Evolutionary conservation across 768 basidiomycete genomes (phyloP), one percentile per base, ranked within the genome.

Genomic region (Xerocomellus amylosporus): DNA sequence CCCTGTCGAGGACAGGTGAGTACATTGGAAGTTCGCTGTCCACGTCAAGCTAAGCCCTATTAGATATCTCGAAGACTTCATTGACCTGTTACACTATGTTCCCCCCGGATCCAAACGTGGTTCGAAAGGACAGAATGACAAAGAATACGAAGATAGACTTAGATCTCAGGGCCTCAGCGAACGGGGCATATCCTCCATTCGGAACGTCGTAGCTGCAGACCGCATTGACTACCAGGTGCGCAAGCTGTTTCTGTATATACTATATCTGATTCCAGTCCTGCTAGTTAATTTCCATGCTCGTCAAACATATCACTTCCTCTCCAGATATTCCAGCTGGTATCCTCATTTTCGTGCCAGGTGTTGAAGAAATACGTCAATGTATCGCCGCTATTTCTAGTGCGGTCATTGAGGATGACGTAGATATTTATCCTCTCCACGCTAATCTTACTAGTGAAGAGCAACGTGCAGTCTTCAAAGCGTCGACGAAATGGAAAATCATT

Each of bases 301-400:
- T 92, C 9, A 72, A 76, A 30, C 75, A 91, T 59, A 86, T 93
- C 52, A 67, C 85, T 14, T 66, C 73, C 6, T 80, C 77, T 7
- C 68, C 73, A 22, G 64, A 75, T 13, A 70, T 67, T 9, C 58
- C 55, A 6, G 88, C 84, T 3, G 93, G 87, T 6, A 83, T 97
- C 42, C 77, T 98, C 22, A 82, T 97, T 41, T 98, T 98, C 72
- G 75, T 94, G 51, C 85, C 92, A n/a, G 94, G 94, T 68, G 87
- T 93, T 2, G 88, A 88, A 70, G 90, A 93, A 64, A 93, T 93
- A 58, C 81, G 84, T 19, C 84, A 87, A 56, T 90, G 88, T 62
- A 82, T 91, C 19, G 81, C 86, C 13, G 75, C 79, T 5, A 71
- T 93, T 40, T 75, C 73, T 15, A 64, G 64, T 37, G 58, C 66